Conservation (phyloP, 768 basidiomycete species). For the Pulveroboletus sp. region DNA sequence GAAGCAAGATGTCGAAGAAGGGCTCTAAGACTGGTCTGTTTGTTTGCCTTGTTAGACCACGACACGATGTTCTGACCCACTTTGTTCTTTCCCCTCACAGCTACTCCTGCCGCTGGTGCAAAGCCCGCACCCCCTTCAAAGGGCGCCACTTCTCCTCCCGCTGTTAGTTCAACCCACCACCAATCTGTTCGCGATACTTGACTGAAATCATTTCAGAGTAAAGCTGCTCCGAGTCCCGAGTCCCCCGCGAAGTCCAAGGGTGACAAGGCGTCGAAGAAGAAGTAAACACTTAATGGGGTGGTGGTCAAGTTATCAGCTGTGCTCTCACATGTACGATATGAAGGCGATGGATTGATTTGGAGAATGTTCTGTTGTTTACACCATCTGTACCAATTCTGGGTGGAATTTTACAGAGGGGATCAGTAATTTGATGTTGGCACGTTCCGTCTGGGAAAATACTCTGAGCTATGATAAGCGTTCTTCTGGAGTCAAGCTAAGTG, state of each 20-base stretch:
- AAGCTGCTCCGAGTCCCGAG: slow-evolving; percentile 20
- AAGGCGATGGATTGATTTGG: slow-evolving; percentile 1
- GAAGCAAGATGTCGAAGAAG: slow-evolving; percentile 26
- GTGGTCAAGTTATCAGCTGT: neutral
- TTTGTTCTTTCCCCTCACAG: slow-evolving; percentile 5
- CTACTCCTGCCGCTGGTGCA: slow-evolving; percentile 8
- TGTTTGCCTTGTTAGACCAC: slow-evolving; percentile 12
- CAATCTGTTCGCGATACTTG: neutral
- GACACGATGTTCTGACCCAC: neutral
- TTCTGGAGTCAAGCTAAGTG: too few relatives aligned
- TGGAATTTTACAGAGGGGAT: neutral
- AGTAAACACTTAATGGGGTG: slow-evolving; percentile 12
- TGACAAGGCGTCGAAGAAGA: slow-evolving; percentile 30
- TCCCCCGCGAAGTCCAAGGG: slow-evolving; percentile 26
- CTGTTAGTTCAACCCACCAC: slow-evolving; percentile 7
- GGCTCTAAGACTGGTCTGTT: slow-evolving; percentile 21
- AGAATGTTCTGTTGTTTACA: neutral
- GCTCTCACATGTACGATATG: slow-evolving; percentile 3
- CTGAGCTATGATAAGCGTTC: too few relatives aligned
- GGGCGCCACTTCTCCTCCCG: slow-evolving; percentile 13
- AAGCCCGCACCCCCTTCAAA: slow-evolving; percentile 24
- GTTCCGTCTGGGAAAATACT: neutral
- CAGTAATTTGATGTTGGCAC: slow-evolving; percentile 6
- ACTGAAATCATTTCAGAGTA: slow-evolving; percentile 16
- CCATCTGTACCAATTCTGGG: neutral